Evolutionary conservation across 805 yeast genomes (phyloP).

Genomic region (Kodamaea kakaduensis): DNA sequence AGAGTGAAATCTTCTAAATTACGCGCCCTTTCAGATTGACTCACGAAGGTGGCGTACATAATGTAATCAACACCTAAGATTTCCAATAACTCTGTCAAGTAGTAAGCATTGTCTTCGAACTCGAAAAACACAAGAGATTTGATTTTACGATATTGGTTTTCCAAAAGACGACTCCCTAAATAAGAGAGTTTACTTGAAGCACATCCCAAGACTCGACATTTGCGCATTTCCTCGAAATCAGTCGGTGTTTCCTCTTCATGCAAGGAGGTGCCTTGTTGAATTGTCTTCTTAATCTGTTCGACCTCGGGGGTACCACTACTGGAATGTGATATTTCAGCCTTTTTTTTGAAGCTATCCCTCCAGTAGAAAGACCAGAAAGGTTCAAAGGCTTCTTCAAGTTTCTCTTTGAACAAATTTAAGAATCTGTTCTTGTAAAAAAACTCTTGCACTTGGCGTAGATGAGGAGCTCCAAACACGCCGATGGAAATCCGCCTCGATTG

Average conservation of each 20-base stretch:
- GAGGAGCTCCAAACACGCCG: conserved; percentile 58
- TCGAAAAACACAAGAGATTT: conserved; percentile 67
- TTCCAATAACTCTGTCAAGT: conserved; percentile 61
- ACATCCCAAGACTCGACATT: conserved; percentile 46
- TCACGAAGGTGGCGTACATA: conserved; percentile 60
- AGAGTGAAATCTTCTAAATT: conserved; percentile 50
- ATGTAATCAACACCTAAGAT: conserved; percentile 56
- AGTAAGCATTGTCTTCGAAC: conserved; percentile 68
- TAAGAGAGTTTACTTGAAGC: conserved; percentile 64
- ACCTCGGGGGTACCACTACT: conserved; percentile 1
- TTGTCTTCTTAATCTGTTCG: neutral
- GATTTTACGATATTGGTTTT: conserved; percentile 43
- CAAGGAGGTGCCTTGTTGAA: neutral
- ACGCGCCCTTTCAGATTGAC: conserved; percentile 45
- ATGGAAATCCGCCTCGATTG: conserved; percentile 21
- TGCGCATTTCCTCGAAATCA: conserved; percentile 25
- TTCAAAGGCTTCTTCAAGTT: conserved; percentile 30
- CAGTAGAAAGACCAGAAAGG: conserved; percentile 56
- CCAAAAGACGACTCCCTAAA: conserved; percentile 49
- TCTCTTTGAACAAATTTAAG: conserved; percentile 26
- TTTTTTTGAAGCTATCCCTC: conserved; percentile 38
- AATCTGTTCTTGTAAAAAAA: conserved; percentile 53
- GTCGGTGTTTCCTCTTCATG: neutral
- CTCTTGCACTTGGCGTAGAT: conserved; percentile 47
- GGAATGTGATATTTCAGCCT: conserved; percentile 4